Conservation (phyloP, 2,329 filamentous ascomycete genomes). For the Mycogone perniciosa region DNA sequence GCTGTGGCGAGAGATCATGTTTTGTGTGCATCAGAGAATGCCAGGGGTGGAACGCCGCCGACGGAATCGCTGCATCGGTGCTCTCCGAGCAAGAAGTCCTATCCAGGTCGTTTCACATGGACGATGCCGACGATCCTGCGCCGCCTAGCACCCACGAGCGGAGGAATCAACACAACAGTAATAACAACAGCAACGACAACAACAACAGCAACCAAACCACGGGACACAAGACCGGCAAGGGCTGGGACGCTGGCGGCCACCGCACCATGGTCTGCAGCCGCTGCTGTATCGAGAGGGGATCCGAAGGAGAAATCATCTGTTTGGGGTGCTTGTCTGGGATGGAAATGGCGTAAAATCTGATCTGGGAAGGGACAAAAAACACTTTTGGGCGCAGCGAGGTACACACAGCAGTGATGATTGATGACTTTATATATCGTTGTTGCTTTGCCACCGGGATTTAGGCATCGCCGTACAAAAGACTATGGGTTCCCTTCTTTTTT, state of each 20-base stretch:
- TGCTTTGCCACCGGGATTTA: not conserved
- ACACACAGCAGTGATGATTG: conserved; percentile 3
- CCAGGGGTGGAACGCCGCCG: conserved; percentile 37
- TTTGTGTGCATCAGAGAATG: conserved; percentile 64
- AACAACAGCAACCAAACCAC: conserved; percentile 13
- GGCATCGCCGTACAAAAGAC: too few relatives aligned
- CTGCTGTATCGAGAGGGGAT: conserved; percentile 60
- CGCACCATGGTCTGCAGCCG: conserved; percentile 55
- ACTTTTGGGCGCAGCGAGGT: too few relatives aligned
- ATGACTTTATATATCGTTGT: conserved; percentile 8
- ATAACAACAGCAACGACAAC: not conserved
- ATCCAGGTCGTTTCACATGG: conserved; percentile 44
- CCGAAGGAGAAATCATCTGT: conserved; percentile 60
- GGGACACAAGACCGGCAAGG: conserved; percentile 16
- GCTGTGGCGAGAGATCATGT: conserved; percentile 57
- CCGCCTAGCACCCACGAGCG: not conserved
- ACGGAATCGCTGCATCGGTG: conserved; percentile 13
- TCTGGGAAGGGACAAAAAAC: too few relatives aligned
- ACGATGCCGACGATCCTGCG: conserved; percentile 36
- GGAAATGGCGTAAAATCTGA: conserved; percentile 24
- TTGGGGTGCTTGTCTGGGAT: conserved; percentile 51
- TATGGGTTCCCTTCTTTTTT: too few relatives aligned
- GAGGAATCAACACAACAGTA: not conserved
- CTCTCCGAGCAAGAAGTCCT: conserved; percentile 31
- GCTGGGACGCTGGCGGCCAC: conserved; percentile 40